Evolutionary conservation across 352 stramenopile species (phyloP).

Genomic region (Phytophthora ramorum): DNA sequence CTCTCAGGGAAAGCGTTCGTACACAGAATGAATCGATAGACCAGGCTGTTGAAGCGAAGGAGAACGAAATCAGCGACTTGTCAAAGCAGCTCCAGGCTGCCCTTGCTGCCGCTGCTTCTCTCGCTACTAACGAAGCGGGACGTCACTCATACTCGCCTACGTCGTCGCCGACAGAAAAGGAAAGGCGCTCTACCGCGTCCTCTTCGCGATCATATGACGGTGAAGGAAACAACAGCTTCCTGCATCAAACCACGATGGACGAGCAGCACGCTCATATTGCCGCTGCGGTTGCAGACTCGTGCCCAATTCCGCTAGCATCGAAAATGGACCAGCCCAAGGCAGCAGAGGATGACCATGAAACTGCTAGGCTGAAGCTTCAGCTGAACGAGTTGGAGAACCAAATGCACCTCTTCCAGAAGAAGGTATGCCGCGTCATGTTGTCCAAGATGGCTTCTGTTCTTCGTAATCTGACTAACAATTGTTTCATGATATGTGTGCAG

Average conservation of each 20-base stretch:
- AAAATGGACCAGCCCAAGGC: slow-evolving; percentile 33
- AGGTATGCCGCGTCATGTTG: slow-evolving; percentile 41
- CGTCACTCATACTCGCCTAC: slow-evolving; percentile 28
- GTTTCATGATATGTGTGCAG: slow-evolving; percentile 20
- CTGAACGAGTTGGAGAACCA: slow-evolving; percentile 52
- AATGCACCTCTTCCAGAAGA: slow-evolving; percentile 55
- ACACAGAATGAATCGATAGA: slow-evolving; percentile 46
- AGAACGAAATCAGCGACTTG: slow-evolving; percentile 58
- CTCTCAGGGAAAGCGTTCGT: slow-evolving; percentile 46
- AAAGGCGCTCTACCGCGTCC: slow-evolving; percentile 46
- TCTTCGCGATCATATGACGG: slow-evolving; percentile 47
- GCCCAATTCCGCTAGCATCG: slow-evolving; percentile 49
- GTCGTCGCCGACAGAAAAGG: slow-evolving; percentile 44
- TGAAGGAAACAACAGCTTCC: slow-evolving; percentile 43
- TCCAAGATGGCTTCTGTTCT: not conserved
- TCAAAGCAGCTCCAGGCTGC: slow-evolving; percentile 58
- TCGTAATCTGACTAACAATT: slow-evolving; percentile 3
- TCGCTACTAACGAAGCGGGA: slow-evolving; percentile 30
- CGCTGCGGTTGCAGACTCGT: slow-evolving; percentile 50
- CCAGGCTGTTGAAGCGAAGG: slow-evolving; percentile 59
- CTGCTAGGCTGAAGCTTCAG: slow-evolving; percentile 52
- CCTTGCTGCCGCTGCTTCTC: slow-evolving; percentile 31
- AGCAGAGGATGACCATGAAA: slow-evolving; percentile 46
- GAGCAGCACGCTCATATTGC: slow-evolving; percentile 46
- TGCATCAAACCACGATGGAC: slow-evolving; percentile 40